Evolutionary conservation across 2,329 filamentous ascomycete species (phyloP).

Genomic region (Pseudogymnoascus sp.): DNA sequence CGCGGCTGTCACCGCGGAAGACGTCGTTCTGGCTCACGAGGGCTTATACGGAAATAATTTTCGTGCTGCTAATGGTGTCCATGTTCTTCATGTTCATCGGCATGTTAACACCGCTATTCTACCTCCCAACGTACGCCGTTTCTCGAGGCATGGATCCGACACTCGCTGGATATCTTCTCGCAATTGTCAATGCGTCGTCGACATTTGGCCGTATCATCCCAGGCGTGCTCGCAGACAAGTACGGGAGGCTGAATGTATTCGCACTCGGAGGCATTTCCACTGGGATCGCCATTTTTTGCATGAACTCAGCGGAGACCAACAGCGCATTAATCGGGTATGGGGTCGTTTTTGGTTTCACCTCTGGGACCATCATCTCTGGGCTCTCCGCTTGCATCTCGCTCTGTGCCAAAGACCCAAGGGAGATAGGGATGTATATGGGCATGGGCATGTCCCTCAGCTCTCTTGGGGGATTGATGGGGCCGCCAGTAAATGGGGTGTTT

Average conservation of each 20-base stretch:
- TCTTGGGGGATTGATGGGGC: slow-evolving; percentile 39
- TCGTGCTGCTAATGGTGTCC: slow-evolving; percentile 26
- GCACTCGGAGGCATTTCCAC: slow-evolving; percentile 20
- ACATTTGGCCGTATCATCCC: slow-evolving; percentile 46
- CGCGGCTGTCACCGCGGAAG: slow-evolving; percentile 32
- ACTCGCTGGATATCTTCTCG: slow-evolving; percentile 41
- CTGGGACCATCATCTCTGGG: slow-evolving; percentile 66
- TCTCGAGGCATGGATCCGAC: slow-evolving; percentile 36
- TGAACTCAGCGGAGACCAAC: slow-evolving; percentile 41
- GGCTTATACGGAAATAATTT: slow-evolving; percentile 29
- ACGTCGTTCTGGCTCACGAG: slow-evolving; percentile 17
- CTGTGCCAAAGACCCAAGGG: slow-evolving; percentile 37
- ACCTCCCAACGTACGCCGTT: slow-evolving; percentile 32
- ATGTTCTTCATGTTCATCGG: slow-evolving; percentile 38
- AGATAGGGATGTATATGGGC: slow-evolving; percentile 49
- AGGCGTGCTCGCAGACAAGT: slow-evolving; percentile 40
- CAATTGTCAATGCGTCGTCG: slow-evolving; percentile 41
- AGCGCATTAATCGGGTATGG: slow-evolving; percentile 63
- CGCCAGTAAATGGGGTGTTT: slow-evolving; percentile 38
- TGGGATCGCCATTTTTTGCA: slow-evolving; percentile 18
- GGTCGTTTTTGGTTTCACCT: slow-evolving; percentile 70
- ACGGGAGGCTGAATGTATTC: slow-evolving; percentile 41
- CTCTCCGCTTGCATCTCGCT: slow-evolving; percentile 34
- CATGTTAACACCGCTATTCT: slow-evolving; percentile 44
- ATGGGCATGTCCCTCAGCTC: slow-evolving; percentile 38